phyloP scores from a whole-genome alignment of 1,284 basidiomycete genomes.

The Psilocybe mexicana region DNA sequence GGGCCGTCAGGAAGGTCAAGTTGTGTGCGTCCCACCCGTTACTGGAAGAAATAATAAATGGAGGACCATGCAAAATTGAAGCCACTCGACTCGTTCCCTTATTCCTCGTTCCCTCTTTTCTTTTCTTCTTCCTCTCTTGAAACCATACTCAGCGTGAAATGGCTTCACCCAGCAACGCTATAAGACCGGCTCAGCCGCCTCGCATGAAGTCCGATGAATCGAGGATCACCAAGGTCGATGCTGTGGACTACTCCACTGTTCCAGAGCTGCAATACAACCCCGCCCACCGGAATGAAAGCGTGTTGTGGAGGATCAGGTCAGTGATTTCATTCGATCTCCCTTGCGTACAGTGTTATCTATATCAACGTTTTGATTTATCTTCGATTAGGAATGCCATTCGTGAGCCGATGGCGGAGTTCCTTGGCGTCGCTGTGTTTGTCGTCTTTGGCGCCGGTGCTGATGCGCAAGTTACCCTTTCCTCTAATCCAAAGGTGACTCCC shows the following conservation, averaged over 20 bases:
- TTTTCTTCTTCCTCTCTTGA: neutral
- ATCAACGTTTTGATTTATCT: neutral
- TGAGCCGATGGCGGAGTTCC: constrained; percentile 63
- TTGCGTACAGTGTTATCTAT: neutral
- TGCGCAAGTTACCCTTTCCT: constrained; percentile 56
- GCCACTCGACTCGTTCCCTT: too few species aligned
- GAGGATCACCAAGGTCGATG: neutral
- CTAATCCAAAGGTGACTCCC: constrained; percentile 45
- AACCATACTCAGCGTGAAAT: neutral
- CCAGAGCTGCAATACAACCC: neutral
- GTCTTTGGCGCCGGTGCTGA: constrained; percentile 61
- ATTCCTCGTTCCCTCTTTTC: neutral
- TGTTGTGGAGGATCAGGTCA: constrained; percentile 10
- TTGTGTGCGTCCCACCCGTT: neutral
- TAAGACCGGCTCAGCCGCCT: neutral
- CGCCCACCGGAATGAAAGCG: neutral
- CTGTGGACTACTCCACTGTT: neutral
- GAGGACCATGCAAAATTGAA: neutral
- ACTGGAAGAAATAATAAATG: neutral
- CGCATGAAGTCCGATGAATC: neutral
- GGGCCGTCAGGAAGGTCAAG: neutral
- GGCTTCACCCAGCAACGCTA: neutral
- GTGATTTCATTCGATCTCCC: neutral
- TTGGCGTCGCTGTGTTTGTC: constrained; percentile 61
- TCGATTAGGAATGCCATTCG: constrained; percentile 35